Evolutionary conservation across 2,329 filamentous ascomycete genomes (phyloP).

Genomic region (Cercospora nicotianae): DNA sequence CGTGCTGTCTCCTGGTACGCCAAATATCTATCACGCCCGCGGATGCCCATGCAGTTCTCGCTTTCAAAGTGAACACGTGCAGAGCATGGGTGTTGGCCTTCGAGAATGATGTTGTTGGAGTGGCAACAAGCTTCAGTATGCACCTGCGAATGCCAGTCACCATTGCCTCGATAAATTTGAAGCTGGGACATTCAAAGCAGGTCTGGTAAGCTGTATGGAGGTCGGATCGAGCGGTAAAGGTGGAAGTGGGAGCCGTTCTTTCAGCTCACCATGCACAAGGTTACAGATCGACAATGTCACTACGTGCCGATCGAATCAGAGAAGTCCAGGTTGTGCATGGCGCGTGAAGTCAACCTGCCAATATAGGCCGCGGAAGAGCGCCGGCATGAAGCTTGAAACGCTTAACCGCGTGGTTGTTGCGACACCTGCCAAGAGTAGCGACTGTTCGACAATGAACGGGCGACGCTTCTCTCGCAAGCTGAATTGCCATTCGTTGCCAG

Average conservation of each 20-base stretch:
- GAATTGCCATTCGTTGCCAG: neutral
- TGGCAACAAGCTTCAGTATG: neutral
- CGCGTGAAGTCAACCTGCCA: neutral
- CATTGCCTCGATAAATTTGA: neutral
- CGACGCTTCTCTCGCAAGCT: neutral
- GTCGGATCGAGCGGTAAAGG: constrained; percentile 3
- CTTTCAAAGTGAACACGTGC: neutral
- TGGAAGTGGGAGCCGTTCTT: neutral
- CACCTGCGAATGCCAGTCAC: neutral
- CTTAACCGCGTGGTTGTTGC: neutral
- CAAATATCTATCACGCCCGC: neutral
- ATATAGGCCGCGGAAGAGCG: neutral
- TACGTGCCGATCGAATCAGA: constrained; percentile 1
- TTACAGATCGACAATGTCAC: neutral
- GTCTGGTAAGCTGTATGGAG: neutral
- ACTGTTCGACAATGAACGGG: neutral
- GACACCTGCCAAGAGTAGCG: neutral
- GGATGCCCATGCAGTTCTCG: neutral
- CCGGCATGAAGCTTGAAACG: constrained; percentile 1
- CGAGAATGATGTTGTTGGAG: neutral
- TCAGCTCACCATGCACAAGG: neutral
- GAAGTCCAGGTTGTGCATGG: neutral
- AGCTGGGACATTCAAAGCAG: neutral
- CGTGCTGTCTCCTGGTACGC: neutral
- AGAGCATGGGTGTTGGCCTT: neutral